Conservation (phyloP, 495 filamentous ascomycete genomes). For the Aspergillus taichungensis region DNA sequence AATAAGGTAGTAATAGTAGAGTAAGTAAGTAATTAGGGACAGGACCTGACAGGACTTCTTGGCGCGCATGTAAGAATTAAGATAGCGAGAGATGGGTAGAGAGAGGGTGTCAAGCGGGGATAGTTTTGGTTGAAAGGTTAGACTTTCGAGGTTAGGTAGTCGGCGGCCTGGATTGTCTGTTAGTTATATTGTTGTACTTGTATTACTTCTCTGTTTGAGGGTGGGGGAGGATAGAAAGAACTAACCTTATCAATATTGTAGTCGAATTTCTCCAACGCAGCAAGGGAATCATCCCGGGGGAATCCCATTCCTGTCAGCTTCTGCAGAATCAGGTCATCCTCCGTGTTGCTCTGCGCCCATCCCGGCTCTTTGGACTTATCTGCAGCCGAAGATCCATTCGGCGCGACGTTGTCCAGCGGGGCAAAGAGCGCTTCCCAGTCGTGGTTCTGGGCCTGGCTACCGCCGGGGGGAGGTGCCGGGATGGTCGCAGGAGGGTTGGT, state of each 20-base stretch:
- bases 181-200: not conserved
- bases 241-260: conserved; percentile 92
- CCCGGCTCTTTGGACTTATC: conserved; percentile 40
- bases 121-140: not conserved
- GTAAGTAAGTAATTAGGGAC: too few species aligned
- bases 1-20: too few species aligned
- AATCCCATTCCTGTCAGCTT: conserved; percentile 90
- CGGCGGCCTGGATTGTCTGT: conserved; percentile 7
- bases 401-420: conserved; percentile 50
- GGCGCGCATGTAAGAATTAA: too few species aligned
- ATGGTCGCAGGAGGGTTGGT: conserved; percentile 34
- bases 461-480: conserved; percentile 20
- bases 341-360: conserved; percentile 63
- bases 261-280: conserved; percentile 85
- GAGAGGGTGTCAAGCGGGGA: too few species aligned
- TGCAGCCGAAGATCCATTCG: conserved; percentile 1
- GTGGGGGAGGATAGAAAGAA: not conserved
- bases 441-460: conserved; percentile 36
- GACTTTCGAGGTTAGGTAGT: conserved; percentile 11
- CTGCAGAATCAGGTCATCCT: conserved; percentile 88
- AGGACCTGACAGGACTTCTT: too few species aligned
- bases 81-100: too few species aligned
- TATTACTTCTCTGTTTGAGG: not conserved
- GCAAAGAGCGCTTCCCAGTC: conserved; percentile 97
- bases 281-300: conserved; percentile 64